Percentiles rank a stretch among this genome's conserved stretches.
Conservation (phyloP, 2,329 filamentous ascomycete species). For the Seiridium unicorne region DNA sequence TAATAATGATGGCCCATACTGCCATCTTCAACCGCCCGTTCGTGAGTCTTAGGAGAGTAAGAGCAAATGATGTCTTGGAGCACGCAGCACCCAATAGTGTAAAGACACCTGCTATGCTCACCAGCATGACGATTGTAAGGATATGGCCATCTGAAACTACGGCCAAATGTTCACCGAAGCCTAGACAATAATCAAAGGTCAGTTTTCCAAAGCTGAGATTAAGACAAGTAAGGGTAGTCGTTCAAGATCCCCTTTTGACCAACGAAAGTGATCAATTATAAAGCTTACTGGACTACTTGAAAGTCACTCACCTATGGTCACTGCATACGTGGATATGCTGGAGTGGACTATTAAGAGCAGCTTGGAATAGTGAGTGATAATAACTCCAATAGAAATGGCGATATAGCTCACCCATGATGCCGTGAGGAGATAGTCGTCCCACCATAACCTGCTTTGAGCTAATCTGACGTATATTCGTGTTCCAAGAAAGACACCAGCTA, state of each 20-base stretch:
- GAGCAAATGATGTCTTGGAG: slow-evolving; percentile 38
- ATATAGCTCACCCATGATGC: slow-evolving; percentile 8
- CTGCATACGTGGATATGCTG: slow-evolving; percentile 4
- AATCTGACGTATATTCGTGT: slow-evolving; percentile 6
- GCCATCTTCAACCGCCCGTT: slow-evolving; percentile 21
- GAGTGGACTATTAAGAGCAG: neutral
- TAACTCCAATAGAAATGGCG: too few relatives aligned
- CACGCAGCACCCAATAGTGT: slow-evolving; percentile 29
- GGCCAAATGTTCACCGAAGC: slow-evolving; percentile 6
- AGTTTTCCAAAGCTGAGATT: too few relatives aligned
- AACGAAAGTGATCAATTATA: too few relatives aligned
- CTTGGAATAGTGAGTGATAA: neutral
- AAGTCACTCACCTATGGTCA: neutral
- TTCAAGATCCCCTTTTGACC: too few relatives aligned
- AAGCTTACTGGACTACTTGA: too few relatives aligned
- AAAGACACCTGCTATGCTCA: slow-evolving; percentile 2
- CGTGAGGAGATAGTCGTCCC: slow-evolving; percentile 8
- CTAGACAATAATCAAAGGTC: neutral
- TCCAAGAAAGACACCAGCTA: slow-evolving; percentile 4
- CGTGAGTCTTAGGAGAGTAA: slow-evolving; percentile 30
- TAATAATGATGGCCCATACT: slow-evolving; percentile 30
- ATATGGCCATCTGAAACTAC: neutral
- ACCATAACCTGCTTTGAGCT: slow-evolving; percentile 5
- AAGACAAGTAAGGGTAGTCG: too few relatives aligned
- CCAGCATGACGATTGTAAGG: neutral